phyloP scores from a whole-genome alignment of 331 rosid genomes.

The Spiraea crenata region DNA sequence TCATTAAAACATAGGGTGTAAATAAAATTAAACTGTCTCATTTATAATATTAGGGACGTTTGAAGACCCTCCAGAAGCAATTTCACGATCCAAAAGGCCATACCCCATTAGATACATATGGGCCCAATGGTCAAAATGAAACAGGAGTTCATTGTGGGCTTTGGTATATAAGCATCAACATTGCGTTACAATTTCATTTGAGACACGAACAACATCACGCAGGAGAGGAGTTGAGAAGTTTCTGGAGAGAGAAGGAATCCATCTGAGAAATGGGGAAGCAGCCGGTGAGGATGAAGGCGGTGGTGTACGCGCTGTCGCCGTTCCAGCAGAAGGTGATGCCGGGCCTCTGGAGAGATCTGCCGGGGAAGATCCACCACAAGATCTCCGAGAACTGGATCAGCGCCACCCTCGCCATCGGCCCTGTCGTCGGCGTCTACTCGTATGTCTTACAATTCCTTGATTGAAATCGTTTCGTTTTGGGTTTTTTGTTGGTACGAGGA shows the following conservation, averaged over 20 bases:
- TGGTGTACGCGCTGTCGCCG: conserved; percentile 74
- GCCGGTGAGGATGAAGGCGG: conserved; percentile 75
- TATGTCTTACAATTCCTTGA: conserved; percentile 17
- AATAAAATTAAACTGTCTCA: too few species aligned
- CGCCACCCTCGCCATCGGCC: conserved; percentile 62
- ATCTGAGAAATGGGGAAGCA: conserved; percentile 56
- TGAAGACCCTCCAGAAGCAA: too few species aligned
- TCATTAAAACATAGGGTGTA: too few species aligned
- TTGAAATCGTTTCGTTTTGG: neutral
- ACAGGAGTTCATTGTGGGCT: neutral
- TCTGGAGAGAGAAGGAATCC: neutral
- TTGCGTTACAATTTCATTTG: too few species aligned
- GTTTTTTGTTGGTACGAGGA: neutral
- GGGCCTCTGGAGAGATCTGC: conserved; percentile 85
- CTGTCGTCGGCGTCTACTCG: conserved; percentile 68
- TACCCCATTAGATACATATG: too few species aligned
- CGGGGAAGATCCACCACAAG: conserved; percentile 88
- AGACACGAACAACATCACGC: too few species aligned
- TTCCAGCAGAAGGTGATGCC: conserved; percentile 91
- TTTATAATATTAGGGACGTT: too few species aligned
- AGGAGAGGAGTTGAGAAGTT: conserved; percentile 1
- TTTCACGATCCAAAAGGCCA: too few species aligned
- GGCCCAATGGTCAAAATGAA: too few species aligned
- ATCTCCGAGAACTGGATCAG: conserved; percentile 91
- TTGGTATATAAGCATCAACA: neutral